Percentiles rank a stretch among this genome's conserved stretches.
These are phyloP conservation scores for Suhomyces emberorum DNA, from an alignment of 805 yeast genomes.

Conservation along the genomic window DNA sequence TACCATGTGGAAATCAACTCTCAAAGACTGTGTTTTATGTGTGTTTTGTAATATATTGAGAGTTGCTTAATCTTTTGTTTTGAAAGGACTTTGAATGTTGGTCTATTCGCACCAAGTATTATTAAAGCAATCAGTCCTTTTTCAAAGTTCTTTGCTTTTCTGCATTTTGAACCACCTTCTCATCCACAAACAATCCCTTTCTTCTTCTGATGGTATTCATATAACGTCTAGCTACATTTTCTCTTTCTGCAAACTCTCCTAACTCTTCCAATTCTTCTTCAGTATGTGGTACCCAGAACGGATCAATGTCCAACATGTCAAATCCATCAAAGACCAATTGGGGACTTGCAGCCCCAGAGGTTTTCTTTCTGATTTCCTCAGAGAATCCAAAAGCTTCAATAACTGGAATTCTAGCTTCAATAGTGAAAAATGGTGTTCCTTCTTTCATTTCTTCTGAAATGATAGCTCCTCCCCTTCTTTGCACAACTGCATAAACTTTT, in stretches of 20 bases:
- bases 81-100: too few species aligned
- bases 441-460: slow-evolving; percentile 94
- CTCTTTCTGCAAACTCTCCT: slow-evolving; percentile 91
- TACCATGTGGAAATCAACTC: too few species aligned
- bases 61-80: too few species aligned
- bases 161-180: slow-evolving; percentile 85
- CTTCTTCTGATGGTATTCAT: slow-evolving; percentile 79
- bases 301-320: slow-evolving; percentile 84
- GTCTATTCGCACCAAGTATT: too few species aligned
- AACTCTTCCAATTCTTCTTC: slow-evolving; percentile 92
- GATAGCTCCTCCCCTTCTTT: slow-evolving; percentile 80
- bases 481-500: slow-evolving; percentile 91
- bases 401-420: slow-evolving; percentile 84
- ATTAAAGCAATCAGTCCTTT: slow-evolving; percentile 62
- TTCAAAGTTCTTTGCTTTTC: slow-evolving; percentile 91
- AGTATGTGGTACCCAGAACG: slow-evolving; percentile 98
- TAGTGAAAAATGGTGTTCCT: slow-evolving; percentile 94
- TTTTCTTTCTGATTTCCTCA: slow-evolving; percentile 87
- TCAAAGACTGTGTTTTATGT: too few species aligned
- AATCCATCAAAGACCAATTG: slow-evolving; percentile 89
- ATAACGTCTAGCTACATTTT: slow-evolving; percentile 83
- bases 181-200: slow-evolving; percentile 87
- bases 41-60: too few species aligned
- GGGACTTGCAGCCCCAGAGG: slow-evolving; percentile 97
- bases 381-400: slow-evolving; percentile 96